Percentiles rank a stretch among this genome's conserved stretches.
Evolutionary conservation across 2,329 filamentous ascomycete species (phyloP).

Genomic region (Pseudogymnoascus pannorum): DNA sequence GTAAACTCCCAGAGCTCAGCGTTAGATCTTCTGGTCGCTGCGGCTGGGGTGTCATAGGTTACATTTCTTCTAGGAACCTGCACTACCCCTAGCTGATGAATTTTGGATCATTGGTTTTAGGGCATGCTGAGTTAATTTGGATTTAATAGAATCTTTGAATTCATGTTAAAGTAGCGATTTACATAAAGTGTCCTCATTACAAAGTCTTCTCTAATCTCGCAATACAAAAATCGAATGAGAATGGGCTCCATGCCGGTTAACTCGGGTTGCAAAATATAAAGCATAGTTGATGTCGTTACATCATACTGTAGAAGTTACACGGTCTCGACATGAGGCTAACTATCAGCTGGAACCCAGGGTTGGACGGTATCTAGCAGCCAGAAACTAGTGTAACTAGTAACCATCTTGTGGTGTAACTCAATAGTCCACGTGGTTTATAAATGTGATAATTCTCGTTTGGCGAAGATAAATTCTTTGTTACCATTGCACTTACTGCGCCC

Average conservation of each 20-base stretch:
- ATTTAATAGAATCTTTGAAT: neutral
- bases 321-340: neutral
- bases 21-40: conserved; percentile 60
- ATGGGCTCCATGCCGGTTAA: neutral
- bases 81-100: neutral
- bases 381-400: neutral
- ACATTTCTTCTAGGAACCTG: too few relatives aligned
- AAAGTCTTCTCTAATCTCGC: neutral
- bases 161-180: neutral
- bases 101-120: neutral
- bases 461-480: neutral
- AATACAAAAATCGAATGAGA: too few relatives aligned
- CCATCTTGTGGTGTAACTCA: neutral
- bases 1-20: conserved; percentile 58
- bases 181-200: neutral
- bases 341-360: neutral
- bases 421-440: neutral
- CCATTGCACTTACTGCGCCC: neutral
- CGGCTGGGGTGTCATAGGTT: conserved; percentile 26
- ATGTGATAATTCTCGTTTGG: neutral
- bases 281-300: neutral
- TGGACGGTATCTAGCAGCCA: neutral
- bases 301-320: neutral
- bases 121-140: neutral
- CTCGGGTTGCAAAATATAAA: neutral